Evolutionary conservation across 2,329 filamentous ascomycete genomes (phyloP).

Genomic region (Pseudocercospora musae): DNA sequence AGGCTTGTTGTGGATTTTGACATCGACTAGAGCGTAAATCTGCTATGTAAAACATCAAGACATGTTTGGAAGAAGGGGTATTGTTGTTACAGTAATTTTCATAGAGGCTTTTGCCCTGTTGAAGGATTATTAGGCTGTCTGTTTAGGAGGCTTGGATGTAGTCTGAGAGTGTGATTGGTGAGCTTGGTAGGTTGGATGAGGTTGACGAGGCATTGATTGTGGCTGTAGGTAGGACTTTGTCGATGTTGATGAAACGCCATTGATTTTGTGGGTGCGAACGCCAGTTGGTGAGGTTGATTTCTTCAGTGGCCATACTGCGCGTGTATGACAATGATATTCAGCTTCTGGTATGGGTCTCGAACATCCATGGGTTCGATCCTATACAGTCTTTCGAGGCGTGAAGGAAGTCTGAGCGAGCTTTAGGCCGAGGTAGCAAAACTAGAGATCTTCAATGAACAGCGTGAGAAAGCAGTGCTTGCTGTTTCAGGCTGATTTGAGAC

Average conservation of each 20-base stretch:
- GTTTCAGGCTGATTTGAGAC: background rate
- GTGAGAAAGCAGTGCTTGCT: background rate
- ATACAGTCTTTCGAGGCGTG: background rate
- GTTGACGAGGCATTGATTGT: conserved; percentile 12
- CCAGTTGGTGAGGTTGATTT: conserved; percentile 24
- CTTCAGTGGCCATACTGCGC: background rate
- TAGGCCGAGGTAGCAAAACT: background rate
- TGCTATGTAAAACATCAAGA: too few species aligned
- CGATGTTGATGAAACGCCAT: conserved; percentile 25
- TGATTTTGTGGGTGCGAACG: conserved; percentile 20
- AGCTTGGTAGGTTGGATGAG: background rate
- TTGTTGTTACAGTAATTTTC: conserved; percentile 25
- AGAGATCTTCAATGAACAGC: background rate
- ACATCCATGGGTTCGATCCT: too few species aligned
- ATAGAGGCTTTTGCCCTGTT: conserved; percentile 22
- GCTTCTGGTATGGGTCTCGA: too few species aligned
- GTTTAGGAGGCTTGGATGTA: conserved; percentile 19
- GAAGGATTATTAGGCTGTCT: conserved; percentile 26
- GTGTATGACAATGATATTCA: background rate
- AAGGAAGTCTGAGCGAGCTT: background rate
- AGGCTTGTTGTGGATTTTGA: conserved; percentile 26
- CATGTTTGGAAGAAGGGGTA: conserved; percentile 19
- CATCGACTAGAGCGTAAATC: too few species aligned
- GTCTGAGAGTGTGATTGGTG: conserved; percentile 4
- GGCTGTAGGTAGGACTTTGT: conserved; percentile 21